Evolutionary conservation across 2,329 filamentous ascomycete species (phyloP).

Genomic region (Gnomoniopsis smithogilvyi): DNA sequence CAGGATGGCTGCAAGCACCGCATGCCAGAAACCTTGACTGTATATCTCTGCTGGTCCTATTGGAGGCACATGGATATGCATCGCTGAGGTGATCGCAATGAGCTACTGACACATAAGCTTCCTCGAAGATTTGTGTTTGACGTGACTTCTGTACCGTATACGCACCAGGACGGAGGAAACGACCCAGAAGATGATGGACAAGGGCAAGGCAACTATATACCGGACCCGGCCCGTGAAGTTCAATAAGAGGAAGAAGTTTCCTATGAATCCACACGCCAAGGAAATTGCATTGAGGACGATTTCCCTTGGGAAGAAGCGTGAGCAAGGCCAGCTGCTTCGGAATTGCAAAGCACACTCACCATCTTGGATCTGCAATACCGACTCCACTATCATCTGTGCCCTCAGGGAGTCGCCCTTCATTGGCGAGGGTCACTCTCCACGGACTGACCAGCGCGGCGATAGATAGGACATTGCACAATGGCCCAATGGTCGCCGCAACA

Average conservation of each 20-base stretch:
- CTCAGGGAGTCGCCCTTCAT: conserved; percentile 38
- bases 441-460: conserved; percentile 64
- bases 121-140: neutral
- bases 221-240: conserved; percentile 66
- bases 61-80: conserved; percentile 47
- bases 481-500: conserved; percentile 65
- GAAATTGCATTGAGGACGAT: conserved; percentile 63
- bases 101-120: conserved; percentile 36
- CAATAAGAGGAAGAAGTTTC: conserved; percentile 65
- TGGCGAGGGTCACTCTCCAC: conserved; percentile 53
- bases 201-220: conserved; percentile 65
- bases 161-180: conserved; percentile 53
- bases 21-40: conserved; percentile 87
- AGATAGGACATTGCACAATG: conserved; percentile 66
- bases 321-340: neutral
- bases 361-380: conserved; percentile 56
- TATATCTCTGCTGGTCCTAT: conserved; percentile 48
- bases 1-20: conserved; percentile 71
- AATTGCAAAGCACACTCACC: conserved; percentile 38
- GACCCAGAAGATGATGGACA: conserved; percentile 63
- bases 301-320: conserved; percentile 36
- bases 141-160: neutral
- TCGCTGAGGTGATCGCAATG: conserved; percentile 53
- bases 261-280: conserved; percentile 60
- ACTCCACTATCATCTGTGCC: conserved; percentile 48